phyloP scores from a whole-genome alignment of 23 red algal genomes.

The Pyropia yezoensis region DNA sequence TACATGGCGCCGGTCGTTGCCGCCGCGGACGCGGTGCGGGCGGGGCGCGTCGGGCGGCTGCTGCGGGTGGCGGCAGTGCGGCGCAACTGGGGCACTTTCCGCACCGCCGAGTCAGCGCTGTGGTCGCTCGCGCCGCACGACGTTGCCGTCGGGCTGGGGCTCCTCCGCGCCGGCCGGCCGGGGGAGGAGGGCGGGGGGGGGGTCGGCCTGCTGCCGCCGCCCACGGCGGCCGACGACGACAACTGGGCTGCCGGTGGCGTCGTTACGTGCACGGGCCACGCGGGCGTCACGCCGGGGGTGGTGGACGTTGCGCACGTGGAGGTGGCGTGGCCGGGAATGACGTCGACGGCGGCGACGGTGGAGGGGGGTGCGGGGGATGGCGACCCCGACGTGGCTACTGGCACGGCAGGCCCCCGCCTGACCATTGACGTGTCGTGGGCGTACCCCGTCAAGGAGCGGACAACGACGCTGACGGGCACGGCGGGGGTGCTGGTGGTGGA shows the following conservation, averaged over 20 bases:
- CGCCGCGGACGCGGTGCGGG: constrained; percentile 7
- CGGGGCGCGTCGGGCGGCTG: constrained; percentile 23
- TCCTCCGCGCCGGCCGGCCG: background rate
- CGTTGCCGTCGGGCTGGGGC: constrained; percentile 28
- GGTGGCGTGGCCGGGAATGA: constrained; percentile 1
- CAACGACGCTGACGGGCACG: constrained; percentile 39
- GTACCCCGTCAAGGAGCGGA: constrained; percentile 53
- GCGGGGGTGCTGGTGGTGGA: constrained; percentile 35
- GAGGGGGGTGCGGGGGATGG: too few relatives aligned
- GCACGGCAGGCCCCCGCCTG: background rate
- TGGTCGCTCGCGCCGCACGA: constrained; percentile 59
- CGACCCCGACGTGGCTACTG: background rate
- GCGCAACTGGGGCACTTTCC: constrained; percentile 45
- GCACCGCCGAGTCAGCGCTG: constrained; percentile 46
- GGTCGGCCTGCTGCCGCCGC: too few relatives aligned
- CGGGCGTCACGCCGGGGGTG: constrained; percentile 4
- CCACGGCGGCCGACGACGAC: too few relatives aligned
- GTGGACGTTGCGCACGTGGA: constrained; percentile 39
- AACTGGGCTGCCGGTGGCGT: background rate
- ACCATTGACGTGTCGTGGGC: constrained; percentile 42
- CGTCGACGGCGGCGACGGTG: background rate
- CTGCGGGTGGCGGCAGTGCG: constrained; percentile 17
- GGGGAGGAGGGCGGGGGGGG: background rate
- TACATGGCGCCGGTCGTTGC: constrained; percentile 12
- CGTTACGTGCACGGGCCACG: constrained; percentile 29